A percentile compares a stretch with the other conserved stretches of the same genome.
Evolutionary conservation across 768 basidiomycete genomes (phyloP).

Genomic region (Tulasnella sp.): DNA sequence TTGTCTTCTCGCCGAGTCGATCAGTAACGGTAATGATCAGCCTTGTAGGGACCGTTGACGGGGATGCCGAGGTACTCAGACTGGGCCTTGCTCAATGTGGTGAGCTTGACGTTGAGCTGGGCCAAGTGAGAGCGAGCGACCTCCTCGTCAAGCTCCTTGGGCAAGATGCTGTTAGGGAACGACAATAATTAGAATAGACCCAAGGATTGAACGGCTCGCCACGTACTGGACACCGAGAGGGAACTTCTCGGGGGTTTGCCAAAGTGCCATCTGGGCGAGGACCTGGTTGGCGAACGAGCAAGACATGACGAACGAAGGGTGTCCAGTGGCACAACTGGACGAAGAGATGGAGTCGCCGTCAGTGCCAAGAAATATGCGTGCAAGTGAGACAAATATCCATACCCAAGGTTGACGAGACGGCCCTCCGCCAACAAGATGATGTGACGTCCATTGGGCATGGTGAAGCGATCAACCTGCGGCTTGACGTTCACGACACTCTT

Average conservation of each 20-base stretch:
- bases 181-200: background rate
- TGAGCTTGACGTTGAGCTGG: slow-evolving; percentile 90
- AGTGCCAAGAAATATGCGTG: background rate
- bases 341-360: background rate
- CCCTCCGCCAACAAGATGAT: slow-evolving; percentile 96
- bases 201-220: background rate
- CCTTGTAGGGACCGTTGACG: slow-evolving; percentile 68
- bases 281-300: slow-evolving; percentile 99
- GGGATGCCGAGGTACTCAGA: slow-evolving; percentile 89
- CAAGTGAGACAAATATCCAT: slow-evolving; percentile 21
- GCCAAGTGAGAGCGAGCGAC: slow-evolving; percentile 93
- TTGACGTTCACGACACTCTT: slow-evolving; percentile 79
- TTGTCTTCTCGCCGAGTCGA: slow-evolving; percentile 13
- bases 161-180: slow-evolving; percentile 51
- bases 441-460: slow-evolving; percentile 85
- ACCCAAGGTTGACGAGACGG: slow-evolving; percentile 98
- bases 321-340: slow-evolving; percentile 83
- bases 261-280: slow-evolving; percentile 95
- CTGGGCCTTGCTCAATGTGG: slow-evolving; percentile 59
- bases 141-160: slow-evolving; percentile 98
- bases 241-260: slow-evolving; percentile 87
- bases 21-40: slow-evolving; percentile 58
- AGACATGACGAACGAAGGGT: slow-evolving; percentile 99
- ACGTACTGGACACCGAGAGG: slow-evolving; percentile 78
- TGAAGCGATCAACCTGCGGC: slow-evolving; percentile 98